Evolutionary conservation across 164 flowering plant genomes (phyloP).

Genomic region (Litsea cubeba): DNA sequence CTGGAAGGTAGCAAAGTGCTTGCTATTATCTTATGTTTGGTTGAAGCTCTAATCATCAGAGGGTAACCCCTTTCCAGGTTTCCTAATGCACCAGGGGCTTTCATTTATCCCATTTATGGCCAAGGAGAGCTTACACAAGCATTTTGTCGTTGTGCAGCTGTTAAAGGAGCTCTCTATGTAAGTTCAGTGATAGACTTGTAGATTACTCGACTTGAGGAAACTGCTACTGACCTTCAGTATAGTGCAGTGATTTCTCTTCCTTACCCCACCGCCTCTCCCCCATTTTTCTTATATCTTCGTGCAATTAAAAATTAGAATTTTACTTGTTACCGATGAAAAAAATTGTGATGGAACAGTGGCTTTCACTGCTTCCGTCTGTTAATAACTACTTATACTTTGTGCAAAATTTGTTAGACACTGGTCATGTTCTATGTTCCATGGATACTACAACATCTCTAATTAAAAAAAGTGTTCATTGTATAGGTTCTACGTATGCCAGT

Average conservation of each 20-base stretch:
- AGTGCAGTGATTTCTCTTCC: no score
- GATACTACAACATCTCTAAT: no score
- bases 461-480: neutral
- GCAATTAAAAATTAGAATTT: neutral
- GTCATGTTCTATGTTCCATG: no score
- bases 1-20: neutral
- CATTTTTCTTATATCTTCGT: neutral
- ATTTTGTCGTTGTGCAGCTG: constrained; percentile 96
- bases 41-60: neutral
- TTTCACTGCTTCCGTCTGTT: neutral
- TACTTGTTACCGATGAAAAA: no score
- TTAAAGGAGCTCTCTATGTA: constrained; percentile 89
- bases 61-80: constrained; percentile 37
- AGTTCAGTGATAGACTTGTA: constrained; percentile 10
- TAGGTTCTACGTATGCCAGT: constrained; percentile 91
- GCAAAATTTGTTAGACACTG: no score
- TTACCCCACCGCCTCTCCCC: no score
- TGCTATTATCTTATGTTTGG: neutral
- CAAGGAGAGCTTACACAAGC: constrained; percentile 93
- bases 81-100: constrained; percentile 70
- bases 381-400: no score
- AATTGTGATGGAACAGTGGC: neutral
- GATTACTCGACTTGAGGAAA: neutral
- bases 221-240: neutral
- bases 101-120: constrained; percentile 90